A percentile compares a stretch with the other conserved stretches of the same genome.
Evolutionary conservation across 495 filamentous ascomycete genomes (phyloP).

Genomic region (Bryoglossum gracile): DNA sequence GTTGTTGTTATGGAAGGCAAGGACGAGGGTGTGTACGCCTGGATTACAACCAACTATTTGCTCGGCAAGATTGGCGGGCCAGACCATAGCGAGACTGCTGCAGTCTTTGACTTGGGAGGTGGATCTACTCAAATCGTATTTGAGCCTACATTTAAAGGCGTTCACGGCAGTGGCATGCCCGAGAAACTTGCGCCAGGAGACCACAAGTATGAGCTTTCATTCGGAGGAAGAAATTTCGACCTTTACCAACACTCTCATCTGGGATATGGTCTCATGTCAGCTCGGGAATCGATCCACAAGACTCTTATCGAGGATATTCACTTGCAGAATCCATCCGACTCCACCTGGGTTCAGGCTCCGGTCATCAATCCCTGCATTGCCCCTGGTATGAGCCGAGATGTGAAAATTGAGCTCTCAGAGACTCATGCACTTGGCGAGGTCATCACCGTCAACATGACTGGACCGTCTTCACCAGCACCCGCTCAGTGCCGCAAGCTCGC

Average conservation of each 20-base stretch:
- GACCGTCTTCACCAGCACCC: constrained; percentile 65
- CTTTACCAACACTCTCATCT: constrained; percentile 99
- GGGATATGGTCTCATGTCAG: constrained; percentile 93
- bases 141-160: constrained; percentile 80
- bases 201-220: constrained; percentile 90
- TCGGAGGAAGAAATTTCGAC: constrained; percentile 82
- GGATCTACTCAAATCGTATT: constrained; percentile 98
- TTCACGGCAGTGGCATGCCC: constrained; percentile 79
- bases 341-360: constrained; percentile 51
- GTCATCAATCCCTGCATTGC: constrained; percentile 86
- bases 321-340: constrained; percentile 40
- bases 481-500: constrained; percentile 84
- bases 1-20: constrained; percentile 94
- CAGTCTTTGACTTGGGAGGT: constrained; percentile 92
- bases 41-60: constrained; percentile 98
- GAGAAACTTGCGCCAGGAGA: constrained; percentile 80
- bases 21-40: constrained; percentile 96
- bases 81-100: constrained; percentile 82
- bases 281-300: constrained; percentile 76
- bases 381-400: constrained; percentile 61
- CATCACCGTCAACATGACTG: constrained; percentile 75
- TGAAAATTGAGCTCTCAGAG: constrained; percentile 58
- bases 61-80: constrained; percentile 94
- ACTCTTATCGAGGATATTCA: constrained; percentile 54
- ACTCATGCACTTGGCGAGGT: constrained; percentile 48